Base-by-base conservation (phyloP, 306 rosid genomes). In the Neltuma alba region DNA sequence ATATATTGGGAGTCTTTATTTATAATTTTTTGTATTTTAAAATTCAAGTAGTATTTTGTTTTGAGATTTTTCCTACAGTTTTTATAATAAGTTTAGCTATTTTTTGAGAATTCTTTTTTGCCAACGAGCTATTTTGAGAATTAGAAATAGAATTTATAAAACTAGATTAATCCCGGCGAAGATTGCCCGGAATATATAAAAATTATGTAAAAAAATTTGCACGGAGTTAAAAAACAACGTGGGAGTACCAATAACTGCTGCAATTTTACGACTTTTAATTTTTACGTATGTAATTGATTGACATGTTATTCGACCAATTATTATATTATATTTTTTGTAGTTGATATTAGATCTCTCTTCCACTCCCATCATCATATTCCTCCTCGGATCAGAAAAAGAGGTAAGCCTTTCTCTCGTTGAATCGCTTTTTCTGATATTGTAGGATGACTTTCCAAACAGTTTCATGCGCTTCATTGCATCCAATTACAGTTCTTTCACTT, bases 331-430 rank as follows among this genome's bases (percentile, higher is more conserved):
- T 25, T 9, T 16, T n/a, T 21, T 13, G 28, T 63, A 1, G 23
- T 37, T 83, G 65, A 74, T 77, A 79, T 84, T 78, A 79, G 84
- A 84, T 87, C 88, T 72, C 84, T 42, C 73, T 71, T 58, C 68
- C 31, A 28, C 34, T 52, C 44, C 81, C 77, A 41, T 79, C 81
- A 73, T 72, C 88, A 42, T 86, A 74, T 83, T 74, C 80, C 89
- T 75, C 83, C 73, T 64, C 93, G 79, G 92, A 91, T 94, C 97
- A 87, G 84, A 38, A 63, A 42, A 69, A 69, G n/a, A 77, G 90
- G 87, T 83, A 41, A 12, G 80, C 52, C 70, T 36, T 79, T 50
- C 65, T 61, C 84, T 63, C 79, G 25, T 55, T 71, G 12, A 92
- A 88, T 87, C 91, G 84, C 50, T 72, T 71, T 83, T 83, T 23